These are phyloP conservation scores for Chondrus crispus DNA, from an alignment of 23 red algal species.

Conservation along the genomic window DNA sequence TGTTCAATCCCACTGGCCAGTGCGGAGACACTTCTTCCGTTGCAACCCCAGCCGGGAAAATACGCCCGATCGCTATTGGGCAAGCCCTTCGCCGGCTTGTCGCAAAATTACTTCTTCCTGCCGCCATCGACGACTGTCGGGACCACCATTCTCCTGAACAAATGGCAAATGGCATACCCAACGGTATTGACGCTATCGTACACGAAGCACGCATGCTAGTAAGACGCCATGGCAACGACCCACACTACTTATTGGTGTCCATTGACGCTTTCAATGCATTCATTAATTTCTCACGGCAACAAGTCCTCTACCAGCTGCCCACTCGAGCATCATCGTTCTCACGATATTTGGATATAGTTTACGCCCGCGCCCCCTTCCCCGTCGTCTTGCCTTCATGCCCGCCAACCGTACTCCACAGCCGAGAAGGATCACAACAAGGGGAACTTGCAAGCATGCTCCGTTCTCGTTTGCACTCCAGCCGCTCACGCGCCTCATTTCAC, in stretches of 20 bases:
- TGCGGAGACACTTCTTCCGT: neutral
- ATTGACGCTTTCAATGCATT: too few relatives aligned
- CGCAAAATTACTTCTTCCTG: neutral
- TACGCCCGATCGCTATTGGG: neutral
- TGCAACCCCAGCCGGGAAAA: neutral
- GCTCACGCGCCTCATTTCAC: neutral
- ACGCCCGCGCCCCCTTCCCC: neutral
- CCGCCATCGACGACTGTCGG: neutral
- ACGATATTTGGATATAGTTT: neutral
- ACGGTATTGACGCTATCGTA: neutral
- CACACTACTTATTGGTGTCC: too few relatives aligned
- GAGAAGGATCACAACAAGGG: neutral
- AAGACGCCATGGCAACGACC: too few relatives aligned
- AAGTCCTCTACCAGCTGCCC: too few relatives aligned
- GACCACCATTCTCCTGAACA: neutral
- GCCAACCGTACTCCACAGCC: neutral
- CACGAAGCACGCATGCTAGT: neutral
- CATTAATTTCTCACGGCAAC: too few relatives aligned
- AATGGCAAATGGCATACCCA: neutral
- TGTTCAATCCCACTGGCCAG: neutral
- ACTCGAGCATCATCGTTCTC: too few relatives aligned
- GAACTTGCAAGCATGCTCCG: neutral
- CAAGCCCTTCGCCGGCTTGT: neutral
- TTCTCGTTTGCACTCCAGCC: neutral
- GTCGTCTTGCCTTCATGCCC: neutral